These are phyloP conservation scores for Ceriops tagal DNA, from an alignment of 345 rosid species.

Conservation along the genomic window DNA sequence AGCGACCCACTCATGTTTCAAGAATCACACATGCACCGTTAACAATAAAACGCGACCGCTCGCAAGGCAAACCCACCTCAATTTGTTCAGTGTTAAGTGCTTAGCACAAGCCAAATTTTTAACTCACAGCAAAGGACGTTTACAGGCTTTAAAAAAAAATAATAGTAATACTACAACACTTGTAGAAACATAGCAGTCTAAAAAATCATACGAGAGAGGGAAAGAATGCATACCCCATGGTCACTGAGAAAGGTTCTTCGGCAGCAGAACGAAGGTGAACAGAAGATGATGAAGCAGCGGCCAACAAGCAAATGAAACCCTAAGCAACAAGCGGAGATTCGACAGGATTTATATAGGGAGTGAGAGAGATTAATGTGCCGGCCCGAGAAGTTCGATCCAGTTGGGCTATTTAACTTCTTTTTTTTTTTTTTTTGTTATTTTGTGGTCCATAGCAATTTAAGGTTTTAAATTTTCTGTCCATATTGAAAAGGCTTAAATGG, in stretches of 20 bases:
- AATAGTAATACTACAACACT: no score
- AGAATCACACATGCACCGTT: no score
- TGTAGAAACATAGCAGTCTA: background rate
- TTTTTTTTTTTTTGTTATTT: no score
- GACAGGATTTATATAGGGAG: background rate
- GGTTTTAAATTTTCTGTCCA: no score
- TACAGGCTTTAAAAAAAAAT: no score
- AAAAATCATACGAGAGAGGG: background rate
- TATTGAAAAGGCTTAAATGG: no score
- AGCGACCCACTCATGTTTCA: no score
- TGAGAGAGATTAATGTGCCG: background rate
- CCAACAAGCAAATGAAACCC: background rate
- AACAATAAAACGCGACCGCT: no score
- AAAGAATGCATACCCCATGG: slow-evolving; percentile 16
- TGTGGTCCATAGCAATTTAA: background rate
- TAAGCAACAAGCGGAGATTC: background rate
- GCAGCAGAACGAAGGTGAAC: background rate
- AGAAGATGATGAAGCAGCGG: background rate
- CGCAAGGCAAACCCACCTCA: no score
- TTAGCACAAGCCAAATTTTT: background rate
- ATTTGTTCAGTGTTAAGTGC: no score
- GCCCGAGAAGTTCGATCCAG: background rate
- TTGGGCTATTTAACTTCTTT: background rate
- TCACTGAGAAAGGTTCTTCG: background rate
- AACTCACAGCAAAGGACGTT: background rate